phyloP scores from a whole-genome alignment of 495 filamentous ascomycete species.

The Penicillium soppii region DNA sequence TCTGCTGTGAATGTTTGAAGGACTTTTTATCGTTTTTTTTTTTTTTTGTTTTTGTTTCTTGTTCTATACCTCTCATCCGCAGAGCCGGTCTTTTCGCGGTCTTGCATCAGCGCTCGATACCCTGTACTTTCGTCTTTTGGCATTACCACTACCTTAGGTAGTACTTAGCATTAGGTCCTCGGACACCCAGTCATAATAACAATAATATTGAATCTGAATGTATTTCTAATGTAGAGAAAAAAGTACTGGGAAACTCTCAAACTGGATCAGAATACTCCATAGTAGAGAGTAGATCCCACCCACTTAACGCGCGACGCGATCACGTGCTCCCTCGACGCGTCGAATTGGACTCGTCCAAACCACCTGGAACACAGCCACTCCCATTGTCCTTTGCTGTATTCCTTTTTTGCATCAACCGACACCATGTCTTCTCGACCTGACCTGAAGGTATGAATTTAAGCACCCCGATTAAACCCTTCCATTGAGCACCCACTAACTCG shows the following conservation, averaged over 20 bases:
- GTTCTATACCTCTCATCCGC: conserved; percentile 28
- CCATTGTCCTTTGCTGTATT: conserved; percentile 5
- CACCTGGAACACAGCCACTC: neutral
- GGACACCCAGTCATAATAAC: conserved; percentile 17
- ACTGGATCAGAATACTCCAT: neutral
- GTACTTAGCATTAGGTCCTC: conserved; percentile 15
- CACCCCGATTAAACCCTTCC: neutral
- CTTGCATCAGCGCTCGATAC: conserved; percentile 38
- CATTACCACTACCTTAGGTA: conserved; percentile 3
- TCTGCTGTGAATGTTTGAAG: conserved; percentile 17
- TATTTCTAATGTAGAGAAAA: too few species aligned
- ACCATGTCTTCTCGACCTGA: conserved; percentile 90
- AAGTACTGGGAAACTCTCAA: too few species aligned
- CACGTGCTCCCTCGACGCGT: conserved; percentile 27
- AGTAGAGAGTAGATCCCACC: neutral
- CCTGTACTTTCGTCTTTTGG: conserved; percentile 23
- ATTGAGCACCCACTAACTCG: conserved; percentile 1
- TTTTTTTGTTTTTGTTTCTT: conserved; percentile 20
- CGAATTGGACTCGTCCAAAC: conserved; percentile 16
- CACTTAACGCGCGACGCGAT: conserved; percentile 40
- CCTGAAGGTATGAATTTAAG: conserved; percentile 61
- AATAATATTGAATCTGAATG: too few species aligned
- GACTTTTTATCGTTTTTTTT: conserved; percentile 2
- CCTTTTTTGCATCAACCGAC: conserved; percentile 15
- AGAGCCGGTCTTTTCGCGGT: conserved; percentile 26